Conservation (phyloP, 225 moss, liverwort and hornwort genomes). For the Pseudoscleropodium purum region DNA sequence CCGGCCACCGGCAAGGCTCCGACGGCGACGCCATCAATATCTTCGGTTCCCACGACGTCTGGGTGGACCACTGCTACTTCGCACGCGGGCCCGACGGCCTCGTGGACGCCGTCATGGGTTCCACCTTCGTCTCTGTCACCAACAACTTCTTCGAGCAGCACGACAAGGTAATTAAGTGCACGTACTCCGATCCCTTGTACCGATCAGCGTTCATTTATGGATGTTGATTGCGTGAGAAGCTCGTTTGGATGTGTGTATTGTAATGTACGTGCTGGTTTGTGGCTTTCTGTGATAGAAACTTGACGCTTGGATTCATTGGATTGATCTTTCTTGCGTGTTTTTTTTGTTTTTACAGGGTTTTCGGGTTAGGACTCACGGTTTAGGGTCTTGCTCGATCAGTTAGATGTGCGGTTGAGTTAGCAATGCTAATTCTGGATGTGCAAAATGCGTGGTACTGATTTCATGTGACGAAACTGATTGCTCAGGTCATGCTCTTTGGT, state of each 20-base stretch:
- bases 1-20: conserved; percentile 11
- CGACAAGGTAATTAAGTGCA: conserved; percentile 9
- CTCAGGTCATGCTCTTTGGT: conserved; percentile 32
- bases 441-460: not conserved
- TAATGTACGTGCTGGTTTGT: not conserved
- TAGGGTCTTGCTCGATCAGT: not conserved
- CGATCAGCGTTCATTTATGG: not conserved
- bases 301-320: not conserved
- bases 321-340: too few relatives aligned
- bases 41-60: conserved; percentile 26
- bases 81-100: conserved; percentile 25
- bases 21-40: conserved; percentile 34
- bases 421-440: not conserved
- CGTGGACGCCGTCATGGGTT: conserved; percentile 21
- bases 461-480: not conserved
- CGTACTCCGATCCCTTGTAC: too few relatives aligned
- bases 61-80: conserved; percentile 47
- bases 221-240: not conserved
- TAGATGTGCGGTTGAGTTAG: not conserved
- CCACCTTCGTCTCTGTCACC: conserved; percentile 21
- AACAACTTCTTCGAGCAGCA: conserved; percentile 45
- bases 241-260: not conserved
- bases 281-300: too few relatives aligned
- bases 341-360: fast-evolving
- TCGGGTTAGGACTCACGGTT: too few relatives aligned